phyloP scores from a whole-genome alignment of 306 rosid genomes.

The Vachellia collinsii region DNA sequence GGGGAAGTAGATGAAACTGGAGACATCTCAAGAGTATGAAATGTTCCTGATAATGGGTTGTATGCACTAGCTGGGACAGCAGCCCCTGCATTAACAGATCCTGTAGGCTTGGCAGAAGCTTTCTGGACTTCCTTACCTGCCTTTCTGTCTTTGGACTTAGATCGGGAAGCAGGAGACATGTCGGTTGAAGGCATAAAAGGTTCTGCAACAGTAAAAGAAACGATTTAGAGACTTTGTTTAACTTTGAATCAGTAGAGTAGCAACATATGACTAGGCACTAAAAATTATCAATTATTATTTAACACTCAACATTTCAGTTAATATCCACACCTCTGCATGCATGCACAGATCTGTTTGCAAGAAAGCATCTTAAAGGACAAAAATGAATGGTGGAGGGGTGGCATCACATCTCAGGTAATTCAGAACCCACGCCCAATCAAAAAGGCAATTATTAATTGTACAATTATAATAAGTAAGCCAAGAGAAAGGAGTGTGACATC shows the following conservation, averaged over 20 bases:
- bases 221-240: slow-evolving; percentile 17
- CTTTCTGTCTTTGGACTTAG: slow-evolving; percentile 84
- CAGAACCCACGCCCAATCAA: not conserved
- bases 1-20: slow-evolving; percentile 51
- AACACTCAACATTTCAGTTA: slow-evolving; percentile 2
- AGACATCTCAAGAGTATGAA: slow-evolving; percentile 67
- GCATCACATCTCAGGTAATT: slow-evolving; percentile 1
- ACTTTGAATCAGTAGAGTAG: not conserved
- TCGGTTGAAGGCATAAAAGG: slow-evolving; percentile 33
- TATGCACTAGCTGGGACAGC: slow-evolving; percentile 81
- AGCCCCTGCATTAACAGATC: slow-evolving; percentile 60
- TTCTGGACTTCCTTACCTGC: slow-evolving; percentile 63
- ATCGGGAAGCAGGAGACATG: slow-evolving; percentile 85
- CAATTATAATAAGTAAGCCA: not conserved
- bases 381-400: not conserved
- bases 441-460: not conserved
- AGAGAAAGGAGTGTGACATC: not conserved
- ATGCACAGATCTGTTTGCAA: not conserved
- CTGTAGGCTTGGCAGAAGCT: slow-evolving; percentile 58
- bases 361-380: slow-evolving; percentile 17
- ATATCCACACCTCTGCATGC: slow-evolving; percentile 12
- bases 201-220: slow-evolving; percentile 41
- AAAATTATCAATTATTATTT: not conserved
- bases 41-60: slow-evolving; percentile 80
- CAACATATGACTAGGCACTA: not conserved